Evolutionary conservation across 768 basidiomycete species (phyloP).

Genomic region (button mushroom (Agaricus bisporus)): DNA sequence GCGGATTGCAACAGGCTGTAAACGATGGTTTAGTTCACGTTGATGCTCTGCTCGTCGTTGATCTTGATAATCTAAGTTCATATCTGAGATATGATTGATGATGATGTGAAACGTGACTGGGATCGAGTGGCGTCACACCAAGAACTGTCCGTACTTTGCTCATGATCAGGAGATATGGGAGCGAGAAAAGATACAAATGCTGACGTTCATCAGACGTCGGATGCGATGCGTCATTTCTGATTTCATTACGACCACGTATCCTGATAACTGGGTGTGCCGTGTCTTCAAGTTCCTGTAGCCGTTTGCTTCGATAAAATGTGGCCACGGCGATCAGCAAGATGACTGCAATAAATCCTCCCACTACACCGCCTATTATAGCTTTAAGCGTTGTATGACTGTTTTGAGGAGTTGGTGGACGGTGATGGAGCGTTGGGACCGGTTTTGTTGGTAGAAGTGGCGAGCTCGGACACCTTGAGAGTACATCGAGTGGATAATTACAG

Average conservation of each 20-base stretch:
- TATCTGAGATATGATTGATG: too few relatives aligned
- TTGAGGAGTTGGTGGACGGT: neutral
- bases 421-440: neutral
- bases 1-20: neutral
- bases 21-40: neutral
- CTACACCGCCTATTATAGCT: conserved; percentile 6
- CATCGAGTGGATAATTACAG: neutral
- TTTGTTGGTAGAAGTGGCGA: neutral
- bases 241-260: neutral
- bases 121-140: neutral
- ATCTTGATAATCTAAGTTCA: neutral
- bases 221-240: neutral
- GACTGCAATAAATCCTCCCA: conserved; percentile 7
- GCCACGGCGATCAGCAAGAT: neutral
- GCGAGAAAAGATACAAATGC: neutral
- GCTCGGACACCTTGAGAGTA: neutral
- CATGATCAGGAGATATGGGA: neutral
- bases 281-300: neutral
- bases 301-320: conserved; percentile 3
- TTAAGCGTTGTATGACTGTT: neutral
- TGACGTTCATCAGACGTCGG: neutral
- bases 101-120: neutral
- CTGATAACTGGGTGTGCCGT: neutral
- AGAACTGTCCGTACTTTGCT: neutral
- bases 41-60: neutral